Evolutionary conservation across 306 rosid species (phyloP).

Genomic region (Cercis canadensis): DNA sequence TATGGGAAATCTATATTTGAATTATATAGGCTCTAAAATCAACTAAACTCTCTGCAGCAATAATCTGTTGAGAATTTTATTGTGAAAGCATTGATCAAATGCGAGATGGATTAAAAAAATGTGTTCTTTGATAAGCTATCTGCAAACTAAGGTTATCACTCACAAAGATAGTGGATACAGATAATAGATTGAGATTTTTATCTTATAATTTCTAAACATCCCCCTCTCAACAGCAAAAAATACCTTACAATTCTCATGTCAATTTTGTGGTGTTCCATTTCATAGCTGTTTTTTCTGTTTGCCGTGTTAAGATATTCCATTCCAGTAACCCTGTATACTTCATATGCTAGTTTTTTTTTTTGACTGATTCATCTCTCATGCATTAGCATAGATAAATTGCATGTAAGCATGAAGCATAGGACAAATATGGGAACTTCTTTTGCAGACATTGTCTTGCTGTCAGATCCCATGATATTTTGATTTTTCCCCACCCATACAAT

Average conservation of each 20-base stretch:
- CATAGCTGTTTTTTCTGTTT: neutral
- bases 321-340: neutral
- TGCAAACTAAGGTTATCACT: too few species aligned
- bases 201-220: slow-evolving; percentile 4
- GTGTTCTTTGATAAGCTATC: too few species aligned
- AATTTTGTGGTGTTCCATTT: neutral
- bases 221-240: neutral
- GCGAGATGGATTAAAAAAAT: slow-evolving; percentile 3
- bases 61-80: neutral
- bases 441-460: slow-evolving; percentile 9
- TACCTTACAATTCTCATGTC: neutral
- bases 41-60: neutral
- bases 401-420: neutral
- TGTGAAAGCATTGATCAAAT: slow-evolving; percentile 5
- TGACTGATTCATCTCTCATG: slow-evolving; percentile 10
- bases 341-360: slow-evolving; percentile 19
- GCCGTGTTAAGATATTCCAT: neutral
- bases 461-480: neutral
- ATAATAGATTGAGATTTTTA: neutral
- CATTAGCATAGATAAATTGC: neutral
- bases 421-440: slow-evolving; percentile 14
- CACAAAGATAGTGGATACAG: neutral
- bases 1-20: neutral
- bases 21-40: neutral
- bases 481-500: slow-evolving; percentile 12